phyloP scores from a whole-genome alignment of 257 asterid species.

The Catharanthus roseus region DNA sequence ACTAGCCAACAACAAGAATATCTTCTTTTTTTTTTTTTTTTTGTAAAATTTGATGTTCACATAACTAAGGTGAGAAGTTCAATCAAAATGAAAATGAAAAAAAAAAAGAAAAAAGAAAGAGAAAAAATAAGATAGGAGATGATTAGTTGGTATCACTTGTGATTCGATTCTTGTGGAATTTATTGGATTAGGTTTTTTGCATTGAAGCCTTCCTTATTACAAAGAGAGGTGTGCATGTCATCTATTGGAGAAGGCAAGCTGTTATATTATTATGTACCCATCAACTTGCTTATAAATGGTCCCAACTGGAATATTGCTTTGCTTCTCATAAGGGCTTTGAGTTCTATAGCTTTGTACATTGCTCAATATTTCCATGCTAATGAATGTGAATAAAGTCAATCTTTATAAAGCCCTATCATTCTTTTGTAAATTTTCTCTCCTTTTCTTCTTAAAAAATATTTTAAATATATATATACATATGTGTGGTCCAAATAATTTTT shows the following conservation, averaged over 20 bases:
- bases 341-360: neutral
- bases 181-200: constrained; percentile 40
- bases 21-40: too few relatives aligned
- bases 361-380: neutral
- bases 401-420: neutral
- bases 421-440: neutral
- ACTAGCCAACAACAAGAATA: too few relatives aligned
- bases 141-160: neutral
- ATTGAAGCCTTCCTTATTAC: constrained; percentile 30
- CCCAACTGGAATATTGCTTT: constrained; percentile 6
- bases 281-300: constrained; percentile 6
- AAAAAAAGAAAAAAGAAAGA: neutral
- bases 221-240: constrained; percentile 5
- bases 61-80: too few relatives aligned
- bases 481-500: too few relatives aligned
- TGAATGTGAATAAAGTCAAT: neutral
- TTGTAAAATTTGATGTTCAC: too few relatives aligned
- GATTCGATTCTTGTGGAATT: constrained; percentile 7
- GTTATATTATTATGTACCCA: too few relatives aligned
- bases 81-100: neutral
- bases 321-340: constrained; percentile 5
- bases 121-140: neutral
- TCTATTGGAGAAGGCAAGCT: too few relatives aligned
- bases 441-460: neutral
- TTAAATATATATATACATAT: too few relatives aligned